A percentile compares a stretch with the other conserved stretches of the same genome.
These are phyloP conservation scores for Tetragonia tetragonoides DNA, from an alignment of 148 eudicot species.

Conservation along the genomic window DNA sequence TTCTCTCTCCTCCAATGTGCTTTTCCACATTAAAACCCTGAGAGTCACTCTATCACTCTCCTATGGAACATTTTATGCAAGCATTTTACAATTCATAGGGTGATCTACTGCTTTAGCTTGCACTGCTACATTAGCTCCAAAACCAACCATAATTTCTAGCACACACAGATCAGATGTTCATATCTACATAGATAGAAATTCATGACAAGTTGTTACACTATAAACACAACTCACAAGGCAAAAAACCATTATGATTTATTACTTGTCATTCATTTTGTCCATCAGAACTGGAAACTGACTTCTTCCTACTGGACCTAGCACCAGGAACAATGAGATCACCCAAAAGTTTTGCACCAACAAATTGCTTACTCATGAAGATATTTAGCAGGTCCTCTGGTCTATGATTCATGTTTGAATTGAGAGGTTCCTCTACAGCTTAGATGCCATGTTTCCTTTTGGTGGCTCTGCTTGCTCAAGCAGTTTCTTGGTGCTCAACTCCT, in stretches of 20 bases:
- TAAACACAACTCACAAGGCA: neutral
- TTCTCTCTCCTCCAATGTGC: too few relatives aligned
- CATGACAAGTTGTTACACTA: neutral
- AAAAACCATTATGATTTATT: neutral
- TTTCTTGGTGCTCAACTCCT: conserved; percentile 15
- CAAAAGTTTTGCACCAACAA: neutral
- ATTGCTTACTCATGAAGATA: neutral
- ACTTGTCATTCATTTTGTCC: neutral
- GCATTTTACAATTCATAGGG: neutral
- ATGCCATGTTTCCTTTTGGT: neutral
- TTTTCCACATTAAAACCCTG: too few relatives aligned
- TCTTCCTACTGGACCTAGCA: neutral
- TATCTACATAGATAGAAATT: neutral
- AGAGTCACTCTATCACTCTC: too few relatives aligned
- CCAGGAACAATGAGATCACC: conserved; percentile 11
- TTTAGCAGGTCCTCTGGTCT: neutral
- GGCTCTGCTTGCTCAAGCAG: neutral
- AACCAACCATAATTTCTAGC: neutral
- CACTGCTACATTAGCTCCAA: neutral
- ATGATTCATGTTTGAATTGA: neutral
- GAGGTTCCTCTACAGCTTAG: neutral
- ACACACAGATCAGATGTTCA: neutral
- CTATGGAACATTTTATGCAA: too few relatives aligned
- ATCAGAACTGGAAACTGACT: neutral
- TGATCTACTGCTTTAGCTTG: neutral